A percentile compares a stretch with the other conserved stretches of the same genome.
Conservation (phyloP, 768 basidiomycete genomes). For the Cantharellus anzutake region DNA sequence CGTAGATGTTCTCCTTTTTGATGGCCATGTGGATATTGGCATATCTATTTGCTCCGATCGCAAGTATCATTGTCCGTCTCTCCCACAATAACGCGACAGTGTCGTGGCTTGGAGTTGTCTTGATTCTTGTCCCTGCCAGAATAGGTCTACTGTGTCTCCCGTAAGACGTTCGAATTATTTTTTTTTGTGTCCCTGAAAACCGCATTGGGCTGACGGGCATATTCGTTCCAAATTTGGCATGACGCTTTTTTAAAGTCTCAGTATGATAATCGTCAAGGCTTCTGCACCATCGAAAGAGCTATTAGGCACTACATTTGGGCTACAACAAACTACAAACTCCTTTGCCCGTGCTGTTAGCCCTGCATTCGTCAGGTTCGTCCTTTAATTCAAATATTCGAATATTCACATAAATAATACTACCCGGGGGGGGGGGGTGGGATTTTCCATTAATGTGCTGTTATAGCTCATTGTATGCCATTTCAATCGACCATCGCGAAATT, state of each 20-base stretch:
- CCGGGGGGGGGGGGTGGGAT: not conserved
- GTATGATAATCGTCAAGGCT: conserved; percentile 18
- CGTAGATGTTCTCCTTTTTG: not conserved
- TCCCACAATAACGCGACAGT: not conserved
- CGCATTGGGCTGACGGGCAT: not conserved
- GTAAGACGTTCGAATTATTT: not conserved
- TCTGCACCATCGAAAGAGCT: conserved; percentile 14
- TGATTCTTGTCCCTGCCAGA: not conserved
- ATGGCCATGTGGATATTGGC: not conserved
- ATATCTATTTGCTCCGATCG: not conserved
- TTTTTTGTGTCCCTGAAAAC: not conserved
- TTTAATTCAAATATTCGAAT: too few relatives aligned
- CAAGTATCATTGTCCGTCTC: not conserved
- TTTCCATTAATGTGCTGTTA: not conserved
- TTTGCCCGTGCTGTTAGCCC: conserved; percentile 15
- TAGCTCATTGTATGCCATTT: not conserved
- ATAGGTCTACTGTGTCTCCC: not conserved
- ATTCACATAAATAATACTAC: too few relatives aligned
- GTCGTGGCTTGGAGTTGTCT: not conserved
- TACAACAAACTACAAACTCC: conserved; percentile 18
- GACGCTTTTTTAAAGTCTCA: not conserved
- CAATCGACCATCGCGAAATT: not conserved
- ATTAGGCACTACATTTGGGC: conserved; percentile 17
- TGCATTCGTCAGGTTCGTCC: conserved; percentile 9
- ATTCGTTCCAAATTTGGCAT: too few relatives aligned